Conservation (phyloP, 345 rosid species). For the Brassica carinata region DNA sequence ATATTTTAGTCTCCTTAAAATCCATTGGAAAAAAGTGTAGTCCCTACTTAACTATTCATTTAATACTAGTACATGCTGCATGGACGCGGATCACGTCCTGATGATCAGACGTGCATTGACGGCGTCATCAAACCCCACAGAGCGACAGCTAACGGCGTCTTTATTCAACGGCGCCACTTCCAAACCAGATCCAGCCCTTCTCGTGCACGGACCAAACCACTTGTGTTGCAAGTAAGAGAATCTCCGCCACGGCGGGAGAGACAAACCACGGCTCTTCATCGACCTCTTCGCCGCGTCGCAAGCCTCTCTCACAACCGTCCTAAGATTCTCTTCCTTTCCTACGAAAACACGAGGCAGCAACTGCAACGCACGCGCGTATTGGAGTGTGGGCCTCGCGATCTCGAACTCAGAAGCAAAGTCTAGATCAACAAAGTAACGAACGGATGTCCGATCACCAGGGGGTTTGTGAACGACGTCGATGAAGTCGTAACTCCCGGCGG, state of each 20-base stretch:
- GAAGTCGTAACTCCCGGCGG: constrained; percentile 73
- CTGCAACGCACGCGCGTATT: constrained; percentile 49
- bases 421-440: constrained; percentile 67
- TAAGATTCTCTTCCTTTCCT: constrained; percentile 59
- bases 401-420: constrained; percentile 76
- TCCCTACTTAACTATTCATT: neutral
- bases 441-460: constrained; percentile 1
- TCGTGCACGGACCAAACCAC: constrained; percentile 77
- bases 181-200: constrained; percentile 48
- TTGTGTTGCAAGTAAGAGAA: constrained; percentile 76
- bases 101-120: constrained; percentile 49
- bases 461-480: constrained; percentile 55
- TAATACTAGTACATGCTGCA: constrained; percentile 1
- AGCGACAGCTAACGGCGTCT: constrained; percentile 54
- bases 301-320: constrained; percentile 54
- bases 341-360: constrained; percentile 63
- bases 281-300: constrained; percentile 63
- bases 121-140: constrained; percentile 64
- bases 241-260: constrained; percentile 90
- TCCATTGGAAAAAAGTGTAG: neutral
- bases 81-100: constrained; percentile 42
- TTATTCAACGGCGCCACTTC: constrained; percentile 18
- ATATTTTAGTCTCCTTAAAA: neutral
- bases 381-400: constrained; percentile 77
- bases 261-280: constrained; percentile 57